Percentiles rank a stretch among this genome's conserved stretches.
These are phyloP conservation scores for Pythium monospermum DNA, from an alignment of 352 stramenopile genomes.

Conservation along the genomic window DNA sequence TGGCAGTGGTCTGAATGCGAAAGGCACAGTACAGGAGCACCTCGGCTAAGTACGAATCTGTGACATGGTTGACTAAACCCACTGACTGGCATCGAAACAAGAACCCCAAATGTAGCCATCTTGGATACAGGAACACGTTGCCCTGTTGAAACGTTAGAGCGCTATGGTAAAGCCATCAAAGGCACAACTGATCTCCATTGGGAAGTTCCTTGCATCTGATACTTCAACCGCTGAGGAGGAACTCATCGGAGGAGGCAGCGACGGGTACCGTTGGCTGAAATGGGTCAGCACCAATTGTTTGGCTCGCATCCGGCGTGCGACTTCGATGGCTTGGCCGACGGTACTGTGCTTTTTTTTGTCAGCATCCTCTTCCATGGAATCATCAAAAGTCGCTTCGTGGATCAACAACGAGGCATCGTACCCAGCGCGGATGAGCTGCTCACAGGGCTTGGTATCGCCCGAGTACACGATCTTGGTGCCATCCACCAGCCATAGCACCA, in stretches of 20 bases:
- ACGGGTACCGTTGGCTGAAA: constrained; percentile 87
- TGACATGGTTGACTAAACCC: not conserved
- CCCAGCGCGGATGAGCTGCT: constrained; percentile 46
- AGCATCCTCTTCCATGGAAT: constrained; percentile 92
- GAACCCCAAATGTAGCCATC: constrained; percentile 20
- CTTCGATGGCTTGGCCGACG: constrained; percentile 85
- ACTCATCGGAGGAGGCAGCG: constrained; percentile 34
- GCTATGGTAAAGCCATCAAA: constrained; percentile 31
- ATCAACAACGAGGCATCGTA: constrained; percentile 85
- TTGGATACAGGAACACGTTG: not conserved
- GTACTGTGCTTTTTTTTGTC: constrained; percentile 92
- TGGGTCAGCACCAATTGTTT: constrained; percentile 92
- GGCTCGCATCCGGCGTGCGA: constrained; percentile 76
- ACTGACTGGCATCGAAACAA: not conserved
- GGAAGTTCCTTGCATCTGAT: not conserved
- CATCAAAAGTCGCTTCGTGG: constrained; percentile 97
- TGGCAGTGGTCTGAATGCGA: too few species aligned
- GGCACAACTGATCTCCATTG: constrained; percentile 25
- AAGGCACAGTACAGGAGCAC: constrained; percentile 3
- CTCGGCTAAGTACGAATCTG: constrained; percentile 3
- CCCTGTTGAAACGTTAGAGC: not conserved
- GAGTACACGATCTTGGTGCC: constrained; percentile 86
- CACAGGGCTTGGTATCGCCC: constrained; percentile 91
- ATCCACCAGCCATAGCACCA: constrained; percentile 48
- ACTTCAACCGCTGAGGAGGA: too few species aligned